These are phyloP conservation scores for Amanita polypyramis DNA, from an alignment of 768 basidiomycete genomes.

Conservation along the genomic window DNA sequence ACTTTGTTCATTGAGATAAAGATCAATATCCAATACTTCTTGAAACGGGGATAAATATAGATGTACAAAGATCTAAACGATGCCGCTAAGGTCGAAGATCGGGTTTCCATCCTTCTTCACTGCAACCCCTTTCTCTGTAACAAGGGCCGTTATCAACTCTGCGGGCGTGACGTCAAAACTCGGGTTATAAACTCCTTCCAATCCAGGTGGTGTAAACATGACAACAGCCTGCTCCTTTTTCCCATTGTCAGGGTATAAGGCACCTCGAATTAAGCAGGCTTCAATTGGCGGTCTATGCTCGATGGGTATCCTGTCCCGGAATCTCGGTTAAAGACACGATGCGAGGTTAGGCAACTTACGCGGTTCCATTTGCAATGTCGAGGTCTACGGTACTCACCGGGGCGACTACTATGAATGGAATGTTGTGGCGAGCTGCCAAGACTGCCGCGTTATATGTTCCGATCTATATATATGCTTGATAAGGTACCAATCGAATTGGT, in stretches of 20 bases:
- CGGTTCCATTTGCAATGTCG: constrained; percentile 55
- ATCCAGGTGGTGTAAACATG: constrained; percentile 65
- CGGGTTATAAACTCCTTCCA: constrained; percentile 77
- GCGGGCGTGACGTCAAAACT: constrained; percentile 97
- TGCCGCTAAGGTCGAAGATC: constrained; percentile 51
- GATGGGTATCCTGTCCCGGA: constrained; percentile 60
- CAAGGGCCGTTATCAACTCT: constrained; percentile 86
- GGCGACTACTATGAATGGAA: constrained; percentile 90
- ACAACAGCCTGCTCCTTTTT: constrained; percentile 62
- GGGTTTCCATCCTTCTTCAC: constrained; percentile 48
- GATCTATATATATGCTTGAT: constrained; percentile 33
- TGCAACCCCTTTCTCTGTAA: constrained; percentile 92
- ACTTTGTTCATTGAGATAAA: constrained; percentile 9
- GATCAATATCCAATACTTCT: too few species aligned
- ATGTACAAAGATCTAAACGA: constrained; percentile 26
- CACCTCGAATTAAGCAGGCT: constrained; percentile 81
- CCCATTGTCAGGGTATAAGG: constrained; percentile 48
- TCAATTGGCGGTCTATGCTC: constrained; percentile 86
- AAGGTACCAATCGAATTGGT: not conserved
- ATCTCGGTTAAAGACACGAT: not conserved
- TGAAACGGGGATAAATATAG: not conserved
- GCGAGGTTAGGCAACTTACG: constrained; percentile 29
- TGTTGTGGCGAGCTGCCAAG: constrained; percentile 74
- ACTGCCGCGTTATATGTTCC: constrained; percentile 97
- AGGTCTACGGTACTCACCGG: constrained; percentile 91